phyloP scores from a whole-genome alignment of 1,284 basidiomycete genomes.

The Moesziomyces sp. region DNA sequence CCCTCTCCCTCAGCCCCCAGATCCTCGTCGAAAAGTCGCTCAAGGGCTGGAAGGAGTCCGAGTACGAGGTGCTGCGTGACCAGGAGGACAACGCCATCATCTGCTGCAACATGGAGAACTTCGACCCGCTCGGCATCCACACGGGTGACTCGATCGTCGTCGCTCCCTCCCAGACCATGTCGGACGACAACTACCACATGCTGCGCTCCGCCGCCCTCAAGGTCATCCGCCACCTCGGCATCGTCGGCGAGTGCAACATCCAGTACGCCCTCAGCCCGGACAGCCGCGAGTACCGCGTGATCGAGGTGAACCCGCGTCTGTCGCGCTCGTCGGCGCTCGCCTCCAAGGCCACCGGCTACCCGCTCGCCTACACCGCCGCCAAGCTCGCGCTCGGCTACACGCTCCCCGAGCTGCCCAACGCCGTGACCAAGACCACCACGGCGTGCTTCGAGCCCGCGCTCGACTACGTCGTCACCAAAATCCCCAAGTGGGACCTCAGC shows the following conservation, averaged over 20 bases:
- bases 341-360: constrained; percentile 98
- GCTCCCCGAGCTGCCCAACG: constrained; percentile 96
- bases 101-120: constrained; percentile 98
- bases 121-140: constrained; percentile 97
- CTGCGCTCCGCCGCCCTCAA: constrained; percentile 96
- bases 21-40: constrained; percentile 97
- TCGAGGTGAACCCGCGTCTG: constrained; percentile 71
- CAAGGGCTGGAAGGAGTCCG: constrained; percentile 99
- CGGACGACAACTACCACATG: constrained; percentile 98
- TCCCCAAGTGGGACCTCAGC: constrained; percentile 97
- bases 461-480: constrained; percentile 99
- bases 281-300: constrained; percentile 94
- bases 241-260: constrained; percentile 98
- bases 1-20: constrained; percentile 90
- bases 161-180: constrained; percentile 95
- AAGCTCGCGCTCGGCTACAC: constrained; percentile 99
- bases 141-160: constrained; percentile 99
- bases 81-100: constrained; percentile 87
- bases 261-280: constrained; percentile 97
- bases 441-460: constrained; percentile 99
- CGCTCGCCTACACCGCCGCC: constrained; percentile 97
- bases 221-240: constrained; percentile 95
- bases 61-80: constrained; percentile 99
- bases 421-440: constrained; percentile 98
- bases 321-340: constrained; percentile 79